Evolutionary conservation across 768 basidiomycete species (phyloP), one percentile per base, ranked within the genome.

Genomic region (Cystofilobasidium bisporidii): DNA sequence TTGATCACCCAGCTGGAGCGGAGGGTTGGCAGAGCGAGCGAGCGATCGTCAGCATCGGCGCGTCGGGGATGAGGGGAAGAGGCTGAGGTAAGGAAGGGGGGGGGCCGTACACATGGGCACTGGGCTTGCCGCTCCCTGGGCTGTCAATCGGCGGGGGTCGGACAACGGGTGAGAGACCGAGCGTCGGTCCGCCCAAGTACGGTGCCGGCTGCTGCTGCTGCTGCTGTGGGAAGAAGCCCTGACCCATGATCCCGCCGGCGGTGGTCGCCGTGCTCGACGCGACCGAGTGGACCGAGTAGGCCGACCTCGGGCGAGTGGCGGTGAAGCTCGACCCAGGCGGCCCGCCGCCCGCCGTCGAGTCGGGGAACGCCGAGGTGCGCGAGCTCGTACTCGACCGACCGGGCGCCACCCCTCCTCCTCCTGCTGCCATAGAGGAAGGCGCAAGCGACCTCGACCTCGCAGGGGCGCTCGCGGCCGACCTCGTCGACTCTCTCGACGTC

Each of bases 81-180:
- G 15, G 15, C 28, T 3, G 45, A 5, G 36, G 12, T 12, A 26
- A 5, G 22, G 24, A 45, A 5, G 38, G 20, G 4, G 26, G 11
- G 30, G 15, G 22, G 53, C 41, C 61, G 33, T 28, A 67, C 66
- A 67, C 50, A 45, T 67, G 63, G 14, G 60, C 66, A 5, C 58
- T 18, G n/a, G 66, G 36, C 20, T 61, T 45, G 24, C 50, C 22
- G 14, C 59, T 12, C 3, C 24, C 28, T 12, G 38, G 22, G 40
- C 36, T 40, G 40, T 62, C 66, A 18, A 26, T 32, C 2, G 53
- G 38, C 22, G 66, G n/a, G n/a, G n/a, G 66, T 18, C 55, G 26
- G 20, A 67, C 66, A n/a, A 62, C 55, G 12, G 66, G 66, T 6
- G 43, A 30, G 3, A 60, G 61, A 2, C 66, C 66, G 6, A 67